phyloP scores from a whole-genome alignment of 2,329 filamentous ascomycete species.

The Apiospora sp. region DNA sequence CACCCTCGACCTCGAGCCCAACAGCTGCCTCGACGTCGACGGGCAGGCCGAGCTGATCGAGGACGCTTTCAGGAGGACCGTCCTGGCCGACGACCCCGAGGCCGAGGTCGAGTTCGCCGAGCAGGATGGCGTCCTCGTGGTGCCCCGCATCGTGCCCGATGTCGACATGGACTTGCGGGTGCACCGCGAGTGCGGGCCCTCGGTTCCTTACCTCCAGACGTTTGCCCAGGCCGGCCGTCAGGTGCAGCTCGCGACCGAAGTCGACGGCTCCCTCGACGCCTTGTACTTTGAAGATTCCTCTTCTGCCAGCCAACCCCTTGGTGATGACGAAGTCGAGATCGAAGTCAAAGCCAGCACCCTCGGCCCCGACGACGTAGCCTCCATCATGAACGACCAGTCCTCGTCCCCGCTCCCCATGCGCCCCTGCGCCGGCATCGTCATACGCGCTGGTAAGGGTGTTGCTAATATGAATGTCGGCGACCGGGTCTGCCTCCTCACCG shows the following conservation, averaged over 20 bases:
- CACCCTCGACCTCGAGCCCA: slow-evolving; percentile 40
- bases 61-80: slow-evolving; percentile 14
- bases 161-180: slow-evolving; percentile 36
- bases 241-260: slow-evolving; percentile 29
- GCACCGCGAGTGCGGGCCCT: slow-evolving; percentile 33
- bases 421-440: slow-evolving; percentile 5
- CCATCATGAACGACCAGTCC: slow-evolving; percentile 9
- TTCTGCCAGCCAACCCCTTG: slow-evolving; percentile 32
- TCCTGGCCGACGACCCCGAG: slow-evolving; percentile 30
- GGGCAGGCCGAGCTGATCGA: slow-evolving; percentile 29
- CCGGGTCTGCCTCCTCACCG: slow-evolving; percentile 46
- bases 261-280: slow-evolving; percentile 28
- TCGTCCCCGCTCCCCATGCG: not conserved
- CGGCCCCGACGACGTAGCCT: slow-evolving; percentile 38
- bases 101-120: slow-evolving; percentile 33
- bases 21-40: slow-evolving; percentile 32
- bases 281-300: slow-evolving; percentile 31
- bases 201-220: slow-evolving; percentile 34
- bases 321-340: slow-evolving; percentile 45
- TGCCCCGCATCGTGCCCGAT: slow-evolving; percentile 34
- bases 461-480: slow-evolving; percentile 38
- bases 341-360: slow-evolving; percentile 39
- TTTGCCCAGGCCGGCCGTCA: slow-evolving; percentile 29
- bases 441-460: not conserved
- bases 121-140: slow-evolving; percentile 33